Base-by-base conservation (phyloP, 208 protist species). In the Crithidia fasciculata region DNA sequence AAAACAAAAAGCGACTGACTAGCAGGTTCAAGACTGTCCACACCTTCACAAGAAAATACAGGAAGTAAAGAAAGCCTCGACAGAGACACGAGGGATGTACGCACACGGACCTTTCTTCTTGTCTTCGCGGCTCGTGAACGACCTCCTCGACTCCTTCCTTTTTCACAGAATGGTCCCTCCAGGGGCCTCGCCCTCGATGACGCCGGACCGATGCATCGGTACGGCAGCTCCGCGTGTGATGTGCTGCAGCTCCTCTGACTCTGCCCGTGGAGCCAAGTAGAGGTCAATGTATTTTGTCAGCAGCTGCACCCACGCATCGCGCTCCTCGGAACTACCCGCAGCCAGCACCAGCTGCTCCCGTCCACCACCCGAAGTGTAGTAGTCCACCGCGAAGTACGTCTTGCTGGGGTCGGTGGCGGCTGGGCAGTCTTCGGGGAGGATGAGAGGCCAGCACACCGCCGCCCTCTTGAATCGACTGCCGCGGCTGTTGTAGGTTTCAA, bases 141-240 rank as follows among this genome's bases (percentile, higher is more conserved):
- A 55, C 16, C 8, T 19, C 15, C 5, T 12, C 16, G 8, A 12
- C 16, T 5, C 6, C 50, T 19, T 5, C 12, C 28, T 28, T 36
- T 5, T 8, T 70, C 69, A 90, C 37, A 81, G 40, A 8, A 85
- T 60, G 19, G 16, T 88, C 15, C 81, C 81, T 10, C 84, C 83
- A 2, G 89, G 89, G 10, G 87, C 86, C 73, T 93, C 85, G 5
- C 90, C 85, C 2, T 89, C 86, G 41, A 91, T 82, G 13, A 95
- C 84, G 3, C 45, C 64, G 19, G 84, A 91, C 10, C 57, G 61
- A 67, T 90, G 79, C 37, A 80, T 45, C 8, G 87, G 86, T 3
- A 87, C 68, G 2, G 15, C 53, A 12, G 79, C 81, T 7, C 81
- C 87, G 39, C 80, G 69, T 6, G 60, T 62, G 8, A 89, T 57